These are phyloP conservation scores for Scutellaria barbata DNA, from an alignment of 257 asterid genomes.

Conservation along the genomic window DNA sequence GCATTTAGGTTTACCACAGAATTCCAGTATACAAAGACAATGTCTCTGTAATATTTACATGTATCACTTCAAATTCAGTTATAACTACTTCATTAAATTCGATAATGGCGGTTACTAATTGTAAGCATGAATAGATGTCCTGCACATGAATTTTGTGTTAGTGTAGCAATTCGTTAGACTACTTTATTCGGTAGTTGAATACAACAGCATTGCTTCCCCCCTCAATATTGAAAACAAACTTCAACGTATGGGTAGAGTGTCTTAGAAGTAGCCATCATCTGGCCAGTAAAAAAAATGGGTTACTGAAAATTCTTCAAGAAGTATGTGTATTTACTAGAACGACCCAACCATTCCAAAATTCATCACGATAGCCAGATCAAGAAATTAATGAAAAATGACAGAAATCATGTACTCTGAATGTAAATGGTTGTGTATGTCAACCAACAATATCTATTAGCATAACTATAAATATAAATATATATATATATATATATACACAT, in stretches of 20 bases:
- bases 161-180: not conserved
- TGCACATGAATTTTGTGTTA: not conserved
- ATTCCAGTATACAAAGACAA: not conserved
- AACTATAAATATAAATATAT: not conserved
- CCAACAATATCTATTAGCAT: not conserved
- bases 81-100: not conserved
- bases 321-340: not conserved
- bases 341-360: constrained; percentile 1
- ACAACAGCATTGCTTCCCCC: not conserved
- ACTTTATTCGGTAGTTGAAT: not conserved
- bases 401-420: constrained; percentile 16
- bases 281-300: not conserved
- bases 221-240: constrained; percentile 16
- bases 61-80: not conserved
- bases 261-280: not conserved
- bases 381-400: constrained; percentile 15
- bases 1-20: constrained; percentile 8
- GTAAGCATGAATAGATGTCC: constrained; percentile 10
- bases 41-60: not conserved
- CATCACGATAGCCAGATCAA: constrained; percentile 12
- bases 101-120: not conserved
- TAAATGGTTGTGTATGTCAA: not conserved
- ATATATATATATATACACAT: too few relatives aligned
- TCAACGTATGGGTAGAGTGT: not conserved
- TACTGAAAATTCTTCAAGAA: not conserved